Evolutionary conservation across 2,329 filamentous ascomycete species (phyloP), one percentile per base, ranked within the genome.

Genomic region (Microcera coccophila): DNA sequence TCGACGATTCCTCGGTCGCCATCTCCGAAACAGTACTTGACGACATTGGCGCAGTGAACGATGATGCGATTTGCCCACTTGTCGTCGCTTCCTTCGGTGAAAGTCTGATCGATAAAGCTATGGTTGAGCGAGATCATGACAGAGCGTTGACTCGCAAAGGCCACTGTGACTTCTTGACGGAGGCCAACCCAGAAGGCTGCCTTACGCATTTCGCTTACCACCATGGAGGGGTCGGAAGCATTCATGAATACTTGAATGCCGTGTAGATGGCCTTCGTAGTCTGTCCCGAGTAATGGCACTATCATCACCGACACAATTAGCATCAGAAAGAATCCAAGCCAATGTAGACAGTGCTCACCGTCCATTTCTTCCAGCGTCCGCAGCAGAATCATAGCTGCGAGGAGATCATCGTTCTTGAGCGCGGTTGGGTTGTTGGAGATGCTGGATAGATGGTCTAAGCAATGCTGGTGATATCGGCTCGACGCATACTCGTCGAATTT

Each of bases 1-100:
- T 61, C 52, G 3, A 48, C 44, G 26, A 56, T 47, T 45, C 47
- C 33, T 39, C 61, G 48, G 44, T 64, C 48, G 54, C 57, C 49
- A 17, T 70, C 63, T 2, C 72, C 70, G 50, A 82, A 84, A 56
- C 81, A 84, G 52, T 75, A 82, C 47, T 81, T 78, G 14, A 84
- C 62, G 1, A 83, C 76, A 47, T 82, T 78, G n/a, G 79, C 79
- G 41, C 79, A 79, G 52, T 81, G 75, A 3, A 80, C 71, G 0
- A 84, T 72, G 14, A 80, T 76, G 14, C 79, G 71, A 57, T 83
- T 82, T 2, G 79, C 74, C 78, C 78, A 82, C 1, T 68, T 68
- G 45, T 72, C 73, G 47, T 81, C 78, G 33, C 72, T 70, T 0
- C 70, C 66, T 1, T 68, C 62, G 2, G 67, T 62, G 9, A 77